Conservation (phyloP, 768 basidiomycete genomes). For the Trametes cubensis region DNA sequence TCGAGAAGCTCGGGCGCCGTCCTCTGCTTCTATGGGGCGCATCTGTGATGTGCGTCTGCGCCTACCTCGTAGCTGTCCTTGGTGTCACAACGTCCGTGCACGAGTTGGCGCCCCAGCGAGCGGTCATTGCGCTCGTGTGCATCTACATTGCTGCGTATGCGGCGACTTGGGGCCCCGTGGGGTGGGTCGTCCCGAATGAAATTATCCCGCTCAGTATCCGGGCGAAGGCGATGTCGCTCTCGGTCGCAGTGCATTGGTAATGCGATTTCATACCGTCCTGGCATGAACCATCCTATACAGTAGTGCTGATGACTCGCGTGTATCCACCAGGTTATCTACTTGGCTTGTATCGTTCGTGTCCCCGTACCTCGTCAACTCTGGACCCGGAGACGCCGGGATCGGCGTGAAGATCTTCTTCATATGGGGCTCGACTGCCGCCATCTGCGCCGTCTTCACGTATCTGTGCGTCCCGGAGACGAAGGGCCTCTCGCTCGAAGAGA, state of each 20-base stretch:
- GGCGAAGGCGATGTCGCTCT: constrained; percentile 77
- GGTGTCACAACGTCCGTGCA: constrained; percentile 47
- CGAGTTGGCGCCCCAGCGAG: constrained; percentile 58
- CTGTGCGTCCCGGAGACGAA: constrained; percentile 41
- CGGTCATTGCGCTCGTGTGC: constrained; percentile 56
- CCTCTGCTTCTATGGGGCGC: constrained; percentile 78
- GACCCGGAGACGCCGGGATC: constrained; percentile 23
- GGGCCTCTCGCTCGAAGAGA: constrained; percentile 30
- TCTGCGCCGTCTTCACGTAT: constrained; percentile 41
- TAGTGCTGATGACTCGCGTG: constrained; percentile 45
- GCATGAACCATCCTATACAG: too few relatives aligned
- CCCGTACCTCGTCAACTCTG: constrained; percentile 36
- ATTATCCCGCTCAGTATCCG: constrained; percentile 82
- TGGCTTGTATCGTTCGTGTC: constrained; percentile 43
- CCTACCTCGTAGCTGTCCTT: constrained; percentile 74
- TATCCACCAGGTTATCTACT: constrained; percentile 35
- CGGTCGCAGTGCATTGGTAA: constrained; percentile 66
- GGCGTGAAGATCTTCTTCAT: constrained; percentile 44
- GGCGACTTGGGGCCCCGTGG: constrained; percentile 70
- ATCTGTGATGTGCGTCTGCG: constrained; percentile 79
- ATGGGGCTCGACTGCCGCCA: constrained; percentile 39
- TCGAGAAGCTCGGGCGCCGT: constrained; percentile 82
- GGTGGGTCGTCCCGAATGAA: constrained; percentile 68
- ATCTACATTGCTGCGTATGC: constrained; percentile 47
- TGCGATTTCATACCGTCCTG: too few relatives aligned